Base-by-base conservation (phyloP, 495 filamentous ascomycete genomes). In the Lichina pygmaea region DNA sequence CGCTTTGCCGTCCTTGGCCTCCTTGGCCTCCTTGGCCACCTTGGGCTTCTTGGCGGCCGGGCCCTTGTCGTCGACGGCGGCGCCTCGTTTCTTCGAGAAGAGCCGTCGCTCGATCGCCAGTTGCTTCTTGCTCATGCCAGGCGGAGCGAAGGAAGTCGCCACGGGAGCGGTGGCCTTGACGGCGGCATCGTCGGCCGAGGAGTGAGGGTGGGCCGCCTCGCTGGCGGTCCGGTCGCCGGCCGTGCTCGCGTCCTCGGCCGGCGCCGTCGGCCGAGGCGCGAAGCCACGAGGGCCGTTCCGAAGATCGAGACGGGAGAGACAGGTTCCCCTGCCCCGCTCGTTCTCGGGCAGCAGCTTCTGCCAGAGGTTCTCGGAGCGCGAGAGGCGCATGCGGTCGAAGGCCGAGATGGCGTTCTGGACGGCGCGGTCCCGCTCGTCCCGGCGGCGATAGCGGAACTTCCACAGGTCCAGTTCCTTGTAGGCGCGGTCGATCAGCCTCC, bases 381-480 rank as follows among this genome's bases (percentile, higher is more conserved):
- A 68, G n/a, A 92, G 58, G 6, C 85, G 72, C 62, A 77, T 65
- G 46, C 77, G 73, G 62, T 93, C 85, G 52, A 78, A 92, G 24
- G 76, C 68, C 36, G 68, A 75, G 44, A 91, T 70, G n/a, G 83
- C 81, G 54, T 79, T 81, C 52, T 86, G 75, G 56, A 93, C 86
- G 10, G 81, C 85, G 10, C 66, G 65, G 53, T 84, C 66, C 30
- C 84, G 75, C 51, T 86, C 78, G 33, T 73, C 71, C 33, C 68
- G 58, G 24, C 57, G 68, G 12, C 64, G 62, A 56, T 86, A 89
- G 7, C 68, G 63, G 57, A 83, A 89, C 11, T 70, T 70, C 68
- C 76, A 92, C 13, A 83, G 68, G 54, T 93, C 78, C 32, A 93
- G 63, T 47, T 93, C 84, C 52, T 78, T 83, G 65, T 76, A 92